Evolutionary conservation across 2,329 filamentous ascomycete genomes (phyloP), one percentile per base, ranked within the genome.

Genomic region (Diatrype stigma): DNA sequence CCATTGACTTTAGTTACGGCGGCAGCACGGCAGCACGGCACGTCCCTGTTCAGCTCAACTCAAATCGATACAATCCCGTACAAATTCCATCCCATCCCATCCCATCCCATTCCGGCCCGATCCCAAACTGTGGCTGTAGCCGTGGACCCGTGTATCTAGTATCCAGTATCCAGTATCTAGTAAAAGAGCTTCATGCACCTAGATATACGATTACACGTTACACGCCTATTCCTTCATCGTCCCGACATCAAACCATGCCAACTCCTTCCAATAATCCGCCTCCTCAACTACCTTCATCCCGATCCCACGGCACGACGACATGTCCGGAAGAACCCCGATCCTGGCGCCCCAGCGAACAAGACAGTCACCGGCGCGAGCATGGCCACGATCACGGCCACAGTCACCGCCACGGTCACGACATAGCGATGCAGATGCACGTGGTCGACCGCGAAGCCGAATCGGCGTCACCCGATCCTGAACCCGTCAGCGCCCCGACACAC

Each of bases 321-420:
- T 67, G 65, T 56, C 65, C 65, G 22, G 65, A 67, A 16, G 64
- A 67, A 45, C 21, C 52, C 26, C 58, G 58, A 48, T 55, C 60
- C 23, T 53, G 57, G 8, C 53, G 42, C 35, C 32, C 52, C 30
- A 60, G 56, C 48, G 64, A 63, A 62, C 58, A 54, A 47, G 54
- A 62, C 32, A 12, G 12, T 12, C n/a, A 37, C 34, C 4, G 12
- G 6, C n/a, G 16, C n/a, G 12, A 14, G 12, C 19, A 47, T 16
- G 6, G 37, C 14, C 35, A 16, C 19, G 21, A 42, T 48, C 34
- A 47, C 32, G 46, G 32, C 42, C n/a, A 37, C n/a, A 6, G 16
- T 14, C n/a, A 47, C 5, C 2, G 35, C 14, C 32, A 12, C 26
- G 17, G 28, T 48, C 32, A 47, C 32, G 46, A 40, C 42, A 52